Evolutionary conservation across 73 alveolate species (phyloP).

Genomic region (Blepharisma stoltei): DNA sequence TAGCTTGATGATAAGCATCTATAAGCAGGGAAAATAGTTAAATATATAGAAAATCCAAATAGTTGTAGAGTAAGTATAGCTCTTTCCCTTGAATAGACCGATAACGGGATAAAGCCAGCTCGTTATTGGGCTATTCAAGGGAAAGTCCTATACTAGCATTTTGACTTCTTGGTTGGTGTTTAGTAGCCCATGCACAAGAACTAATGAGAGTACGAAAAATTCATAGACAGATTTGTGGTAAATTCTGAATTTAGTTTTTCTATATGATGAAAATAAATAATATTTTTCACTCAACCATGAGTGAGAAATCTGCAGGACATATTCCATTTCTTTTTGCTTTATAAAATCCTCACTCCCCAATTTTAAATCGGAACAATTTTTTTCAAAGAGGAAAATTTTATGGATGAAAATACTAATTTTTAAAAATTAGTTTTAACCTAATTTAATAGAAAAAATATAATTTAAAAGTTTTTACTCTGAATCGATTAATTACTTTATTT

Average conservation of each 20-base stretch:
- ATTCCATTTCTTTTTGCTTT: constrained; percentile 3
- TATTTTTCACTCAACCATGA: background rate
- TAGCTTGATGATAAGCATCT: background rate
- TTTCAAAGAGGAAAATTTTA: too few relatives aligned
- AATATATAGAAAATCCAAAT: background rate
- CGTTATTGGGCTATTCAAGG: too few relatives aligned
- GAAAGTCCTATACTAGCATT: too few relatives aligned
- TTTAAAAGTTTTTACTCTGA: too few relatives aligned
- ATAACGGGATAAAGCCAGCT: too few relatives aligned
- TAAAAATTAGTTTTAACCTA: too few relatives aligned
- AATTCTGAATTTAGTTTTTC: background rate
- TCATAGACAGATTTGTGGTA: background rate
- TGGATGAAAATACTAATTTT: too few relatives aligned
- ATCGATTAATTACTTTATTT: too few relatives aligned
- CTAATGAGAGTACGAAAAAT: background rate
- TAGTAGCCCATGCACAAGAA: background rate
- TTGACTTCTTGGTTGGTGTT: background rate
- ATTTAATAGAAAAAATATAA: too few relatives aligned
- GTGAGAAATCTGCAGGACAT: background rate
- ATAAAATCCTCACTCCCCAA: background rate
- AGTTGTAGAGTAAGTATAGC: background rate
- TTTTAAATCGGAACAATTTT: too few relatives aligned
- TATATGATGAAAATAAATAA: background rate
- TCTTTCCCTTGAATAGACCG: too few relatives aligned
- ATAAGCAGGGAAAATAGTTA: background rate